Evolutionary conservation across 805 yeast species (phyloP), one percentile per base, ranked within the genome.

Genomic region (Citeromyces nyonsensis): DNA sequence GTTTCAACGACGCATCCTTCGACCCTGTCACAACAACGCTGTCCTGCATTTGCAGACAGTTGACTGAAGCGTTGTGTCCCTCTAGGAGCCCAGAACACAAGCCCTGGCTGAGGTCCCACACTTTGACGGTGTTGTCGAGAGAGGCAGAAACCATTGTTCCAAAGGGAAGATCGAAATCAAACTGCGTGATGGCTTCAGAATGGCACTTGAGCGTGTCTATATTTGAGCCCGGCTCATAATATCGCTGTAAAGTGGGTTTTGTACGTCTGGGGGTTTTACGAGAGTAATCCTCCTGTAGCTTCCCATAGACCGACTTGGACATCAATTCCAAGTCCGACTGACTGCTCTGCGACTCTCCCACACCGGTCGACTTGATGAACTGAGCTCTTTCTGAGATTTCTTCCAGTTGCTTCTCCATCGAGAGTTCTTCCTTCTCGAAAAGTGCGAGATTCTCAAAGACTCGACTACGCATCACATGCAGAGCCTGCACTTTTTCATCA

Each of bases 111-210:
- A 79, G 51, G 56, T 85, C 94, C 95, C 95, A 85, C 4, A 85
- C 79, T 40, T 77, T 65, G 3, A 84, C 77, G 0, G 79, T 69
- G 47, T 76, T 81, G 48, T 84, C 94, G 42, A 72, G 54, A 9
- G 84, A 70, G 0, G 94, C 83, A 10, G 86, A 68, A 2, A 84
- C 86, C 50, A 83, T 43, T 1, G 73, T 72, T 2, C 85, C 86
- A 51, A 74, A 79, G 10, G 88, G 88, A 15, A 66, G 57, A 45
- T 78, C 84, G 47, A 79, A 78, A 40, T 74, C 85, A 36, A 79
- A 47, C 24, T 72, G 61, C 1, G 70, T 63, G 14, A 80, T 57
- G 3, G 67, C 40, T 29, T 63, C 69, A 4, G 58, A 59, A 43
- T 75, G 82, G 1, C 73, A 73, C 10, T 57, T 46, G 29, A 75